Evolutionary conservation across 768 basidiomycete species (phyloP), one percentile per base, ranked within the genome.

Genomic region (Leccinum variicolor): DNA sequence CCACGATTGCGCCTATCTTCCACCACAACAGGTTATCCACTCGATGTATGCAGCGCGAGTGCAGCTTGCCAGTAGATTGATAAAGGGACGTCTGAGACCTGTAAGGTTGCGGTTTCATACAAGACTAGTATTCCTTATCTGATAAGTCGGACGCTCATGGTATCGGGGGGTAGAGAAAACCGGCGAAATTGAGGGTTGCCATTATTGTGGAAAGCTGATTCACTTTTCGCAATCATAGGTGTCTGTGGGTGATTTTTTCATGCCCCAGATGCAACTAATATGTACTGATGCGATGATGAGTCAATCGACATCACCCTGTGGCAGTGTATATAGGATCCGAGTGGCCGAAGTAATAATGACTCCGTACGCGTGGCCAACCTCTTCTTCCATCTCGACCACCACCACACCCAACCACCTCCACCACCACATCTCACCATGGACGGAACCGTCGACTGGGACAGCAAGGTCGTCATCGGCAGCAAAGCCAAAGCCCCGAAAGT

Each of bases 381-480:
- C 14, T 11, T 53, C 63, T 56, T 55, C 29, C 41, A 19, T 51
- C 55, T 15, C 52, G 2, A 69, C 66, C 58, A 61, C 54, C 45
- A 64, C 55, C 59, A 65, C 49, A 25, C 29, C 39, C 5, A 19
- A 39, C 21, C 21, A 53, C 34, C 19, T 50, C 29, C 0, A 41
- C 7, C 17, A 54, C 34, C 25, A 53, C 31, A 0, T 29, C 11
- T 5, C 13, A 55, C 41, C 36, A 81, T 69, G 61, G 84, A 79
- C 77, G 76, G 74, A 66, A 78, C 79, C 71, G 4, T 53, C 19
- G 88, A 92, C 54, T 89, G 87, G 87, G 90, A 93, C 57, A 74
- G 64, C 57, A 89, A 88, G 72, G 70, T 74, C 57, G 86, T 91
- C 61, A 90, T 94, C 64, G 90, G 91, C 54, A 77, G 66, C 68